Percentiles rank a stretch among this genome's conserved stretches.
These are phyloP conservation scores for Cryptosporidium sp. DNA, from an alignment of 169 alveolate genomes.

Conservation along the genomic window DNA sequence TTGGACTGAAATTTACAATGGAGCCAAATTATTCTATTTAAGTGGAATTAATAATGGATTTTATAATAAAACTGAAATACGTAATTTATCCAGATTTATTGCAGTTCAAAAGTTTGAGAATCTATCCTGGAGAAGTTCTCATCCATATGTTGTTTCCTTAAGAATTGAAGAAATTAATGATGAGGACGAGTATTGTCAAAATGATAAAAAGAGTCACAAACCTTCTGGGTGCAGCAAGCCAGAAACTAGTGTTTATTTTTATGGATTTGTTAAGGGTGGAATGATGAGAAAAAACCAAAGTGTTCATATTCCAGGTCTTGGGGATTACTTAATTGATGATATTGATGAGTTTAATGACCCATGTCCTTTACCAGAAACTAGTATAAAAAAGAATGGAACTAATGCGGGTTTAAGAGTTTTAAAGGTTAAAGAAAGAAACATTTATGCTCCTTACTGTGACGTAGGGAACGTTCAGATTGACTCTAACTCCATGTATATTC, in stretches of 20 bases:
- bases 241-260: constrained; percentile 87
- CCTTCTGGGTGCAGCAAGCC: constrained; percentile 75
- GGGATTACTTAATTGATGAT: constrained; percentile 87
- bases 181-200: background rate
- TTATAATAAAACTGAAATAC: constrained; percentile 93
- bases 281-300: constrained; percentile 86
- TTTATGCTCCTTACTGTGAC: constrained; percentile 98
- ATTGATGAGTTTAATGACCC: constrained; percentile 86
- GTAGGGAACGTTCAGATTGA: constrained; percentile 95
- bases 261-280: constrained; percentile 96
- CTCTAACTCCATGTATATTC: constrained; percentile 96
- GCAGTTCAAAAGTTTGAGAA: constrained; percentile 91
- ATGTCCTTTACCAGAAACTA: constrained; percentile 85
- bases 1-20: constrained; percentile 97
- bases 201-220: constrained; percentile 68
- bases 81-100: constrained; percentile 94
- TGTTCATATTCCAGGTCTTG: constrained; percentile 92
- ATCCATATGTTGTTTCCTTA: constrained; percentile 96
- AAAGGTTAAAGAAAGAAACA: constrained; percentile 93
- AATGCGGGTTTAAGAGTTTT: constrained; percentile 88
- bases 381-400: constrained; percentile 81
- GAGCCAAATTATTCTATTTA: constrained; percentile 96
- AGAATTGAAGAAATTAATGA: constrained; percentile 88
- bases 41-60: constrained; percentile 93
- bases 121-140: constrained; percentile 95